Conservation (phyloP, 352 stramenopile species). For the Pythium oligandrum region DNA sequence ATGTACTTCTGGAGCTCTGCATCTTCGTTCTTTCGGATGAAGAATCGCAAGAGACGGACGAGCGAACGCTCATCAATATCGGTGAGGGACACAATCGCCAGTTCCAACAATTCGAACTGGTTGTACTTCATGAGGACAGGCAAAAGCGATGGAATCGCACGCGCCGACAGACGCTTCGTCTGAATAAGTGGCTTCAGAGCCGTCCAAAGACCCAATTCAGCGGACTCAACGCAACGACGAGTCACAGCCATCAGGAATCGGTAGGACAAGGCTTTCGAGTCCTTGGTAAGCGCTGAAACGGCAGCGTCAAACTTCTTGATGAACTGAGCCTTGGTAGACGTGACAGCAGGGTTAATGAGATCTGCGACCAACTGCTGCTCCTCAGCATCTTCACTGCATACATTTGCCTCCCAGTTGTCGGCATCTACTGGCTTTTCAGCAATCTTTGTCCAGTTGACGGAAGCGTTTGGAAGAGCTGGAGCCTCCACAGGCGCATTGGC, state of each 20-base stretch:
- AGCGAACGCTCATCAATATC: conserved; percentile 77
- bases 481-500: not conserved
- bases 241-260: conserved; percentile 56
- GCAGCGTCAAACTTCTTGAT: conserved; percentile 43
- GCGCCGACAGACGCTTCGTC: conserved; percentile 57
- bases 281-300: conserved; percentile 21
- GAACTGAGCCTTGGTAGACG: conserved; percentile 35
- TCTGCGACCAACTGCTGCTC: conserved; percentile 58
- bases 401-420: conserved; percentile 33
- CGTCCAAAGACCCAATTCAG: conserved; percentile 40
- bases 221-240: conserved; percentile 50
- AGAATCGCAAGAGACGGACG: conserved; percentile 69
- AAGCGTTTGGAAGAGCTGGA: conserved; percentile 37
- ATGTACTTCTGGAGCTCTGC: conserved; percentile 29
- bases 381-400: conserved; percentile 39
- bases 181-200: conserved; percentile 45
- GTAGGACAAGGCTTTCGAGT: conserved; percentile 33
- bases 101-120: conserved; percentile 61
- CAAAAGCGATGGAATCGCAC: conserved; percentile 54
- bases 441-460: conserved; percentile 41
- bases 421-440: conserved; percentile 26
- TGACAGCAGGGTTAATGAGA: conserved; percentile 34
- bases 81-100: conserved; percentile 52
- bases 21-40: conserved; percentile 55
- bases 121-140: conserved; percentile 60